phyloP scores from a whole-genome alignment of 1,284 basidiomycete species.

The Golubevia sp. region DNA sequence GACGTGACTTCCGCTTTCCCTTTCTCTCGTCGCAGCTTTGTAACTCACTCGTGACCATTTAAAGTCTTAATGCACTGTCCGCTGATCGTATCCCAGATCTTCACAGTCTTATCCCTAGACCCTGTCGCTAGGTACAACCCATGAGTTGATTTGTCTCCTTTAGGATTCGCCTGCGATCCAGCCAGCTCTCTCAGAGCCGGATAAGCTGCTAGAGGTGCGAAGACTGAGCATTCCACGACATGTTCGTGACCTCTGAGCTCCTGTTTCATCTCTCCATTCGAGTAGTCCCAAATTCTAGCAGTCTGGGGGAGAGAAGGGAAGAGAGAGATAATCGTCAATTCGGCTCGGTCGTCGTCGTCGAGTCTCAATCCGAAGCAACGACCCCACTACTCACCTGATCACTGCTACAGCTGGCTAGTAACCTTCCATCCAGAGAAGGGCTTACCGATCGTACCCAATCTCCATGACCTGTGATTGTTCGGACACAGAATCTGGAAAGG shows the following conservation, averaged over 20 bases:
- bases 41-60: conserved; percentile 61
- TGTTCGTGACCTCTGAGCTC: conserved; percentile 87
- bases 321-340: background rate
- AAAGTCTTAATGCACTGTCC: conserved; percentile 76
- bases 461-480: conserved; percentile 25
- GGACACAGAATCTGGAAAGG: conserved; percentile 28
- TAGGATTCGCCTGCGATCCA: conserved; percentile 66
- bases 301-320: conserved; percentile 67
- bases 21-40: too few species aligned
- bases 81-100: conserved; percentile 79
- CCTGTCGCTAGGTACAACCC: conserved; percentile 77
- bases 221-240: conserved; percentile 80
- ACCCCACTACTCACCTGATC: background rate
- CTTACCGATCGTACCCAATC: background rate
- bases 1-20: background rate
- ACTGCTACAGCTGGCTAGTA: background rate
- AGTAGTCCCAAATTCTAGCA: conserved; percentile 77
- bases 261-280: conserved; percentile 76
- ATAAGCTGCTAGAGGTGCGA: conserved; percentile 78
- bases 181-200: conserved; percentile 76
- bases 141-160: conserved; percentile 62
- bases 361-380: too few species aligned
- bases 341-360: background rate
- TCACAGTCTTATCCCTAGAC: conserved; percentile 83
- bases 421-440: background rate